Evolutionary conservation across 257 asterid genomes (phyloP).

Genomic region (Solanum rostratum): DNA sequence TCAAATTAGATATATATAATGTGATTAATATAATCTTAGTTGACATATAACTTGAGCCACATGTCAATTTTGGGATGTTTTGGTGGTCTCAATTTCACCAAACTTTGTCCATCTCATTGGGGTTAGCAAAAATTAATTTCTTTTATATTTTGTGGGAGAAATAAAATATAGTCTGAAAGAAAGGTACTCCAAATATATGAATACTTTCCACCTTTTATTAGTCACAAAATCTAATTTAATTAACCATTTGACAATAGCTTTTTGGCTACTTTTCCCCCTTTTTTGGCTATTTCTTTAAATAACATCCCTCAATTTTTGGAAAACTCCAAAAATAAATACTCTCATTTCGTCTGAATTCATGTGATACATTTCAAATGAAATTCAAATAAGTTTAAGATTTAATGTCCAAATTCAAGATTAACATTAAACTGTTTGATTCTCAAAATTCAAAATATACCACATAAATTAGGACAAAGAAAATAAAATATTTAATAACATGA

Average conservation of each 20-base stretch:
- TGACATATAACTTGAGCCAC: neutral
- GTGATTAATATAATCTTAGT: neutral
- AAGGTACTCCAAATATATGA: neutral
- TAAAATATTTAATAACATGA: neutral
- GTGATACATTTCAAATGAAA: fast-evolving
- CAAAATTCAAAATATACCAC: too few relatives aligned
- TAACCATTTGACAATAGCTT: neutral
- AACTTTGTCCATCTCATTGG: neutral
- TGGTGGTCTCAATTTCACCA: neutral
- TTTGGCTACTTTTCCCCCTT: too few relatives aligned
- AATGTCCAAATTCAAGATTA: too few relatives aligned
- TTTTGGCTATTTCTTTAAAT: too few relatives aligned
- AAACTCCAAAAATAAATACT: too few relatives aligned
- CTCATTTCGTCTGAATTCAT: neutral
- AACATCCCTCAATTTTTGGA: neutral
- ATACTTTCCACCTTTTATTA: neutral
- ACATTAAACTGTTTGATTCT: neutral
- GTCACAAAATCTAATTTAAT: neutral
- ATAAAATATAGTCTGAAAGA: neutral
- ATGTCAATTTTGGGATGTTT: neutral
- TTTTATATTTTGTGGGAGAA: neutral
- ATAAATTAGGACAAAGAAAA: too few relatives aligned
- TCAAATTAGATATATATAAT: neutral
- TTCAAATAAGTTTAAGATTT: too few relatives aligned
- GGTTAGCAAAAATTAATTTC: neutral